Evolutionary conservation across 176 grass and related monocot species (phyloP).

Genomic region (Oryza longistaminata): DNA sequence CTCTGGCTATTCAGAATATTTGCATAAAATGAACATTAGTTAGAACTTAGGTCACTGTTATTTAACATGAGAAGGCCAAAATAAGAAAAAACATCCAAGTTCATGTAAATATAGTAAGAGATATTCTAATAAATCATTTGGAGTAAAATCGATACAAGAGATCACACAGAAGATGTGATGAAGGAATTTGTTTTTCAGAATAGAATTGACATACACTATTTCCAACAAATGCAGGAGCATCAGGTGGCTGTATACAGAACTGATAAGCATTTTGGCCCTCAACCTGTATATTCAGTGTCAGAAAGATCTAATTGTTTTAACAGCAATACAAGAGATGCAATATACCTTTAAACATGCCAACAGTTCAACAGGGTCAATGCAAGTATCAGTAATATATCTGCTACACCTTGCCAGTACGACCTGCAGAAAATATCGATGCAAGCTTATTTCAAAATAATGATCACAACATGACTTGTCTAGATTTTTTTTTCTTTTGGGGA

Average conservation of each 20-base stretch:
- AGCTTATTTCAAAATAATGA: not conserved
- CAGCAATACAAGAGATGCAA: not conserved
- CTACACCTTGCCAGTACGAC: slow-evolving; percentile 93
- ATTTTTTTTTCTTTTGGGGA: no score
- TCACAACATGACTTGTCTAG: no score
- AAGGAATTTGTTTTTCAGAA: not conserved
- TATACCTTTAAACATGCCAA: slow-evolving; percentile 69
- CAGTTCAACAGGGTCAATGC: slow-evolving; percentile 73
- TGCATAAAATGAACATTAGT: slow-evolving; percentile 60
- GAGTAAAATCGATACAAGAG: not conserved
- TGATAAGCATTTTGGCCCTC: slow-evolving; percentile 97
- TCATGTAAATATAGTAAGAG: not conserved
- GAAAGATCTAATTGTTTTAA: not conserved
- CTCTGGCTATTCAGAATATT: slow-evolving; percentile 99
- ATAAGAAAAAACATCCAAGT: not conserved
- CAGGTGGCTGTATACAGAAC: slow-evolving; percentile 86
- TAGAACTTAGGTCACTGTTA: slow-evolving; percentile 26
- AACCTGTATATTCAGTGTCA: slow-evolving; percentile 35
- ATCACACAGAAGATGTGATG: not conserved
- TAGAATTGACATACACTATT: slow-evolving; percentile 82
- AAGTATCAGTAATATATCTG: slow-evolving; percentile 80
- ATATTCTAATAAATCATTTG: not conserved
- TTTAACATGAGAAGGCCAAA: not conserved
- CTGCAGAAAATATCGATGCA: slow-evolving; percentile 34
- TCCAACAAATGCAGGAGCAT: slow-evolving; percentile 85